phyloP scores from a whole-genome alignment of 768 basidiomycete species.

The Lepiota venenata region DNA sequence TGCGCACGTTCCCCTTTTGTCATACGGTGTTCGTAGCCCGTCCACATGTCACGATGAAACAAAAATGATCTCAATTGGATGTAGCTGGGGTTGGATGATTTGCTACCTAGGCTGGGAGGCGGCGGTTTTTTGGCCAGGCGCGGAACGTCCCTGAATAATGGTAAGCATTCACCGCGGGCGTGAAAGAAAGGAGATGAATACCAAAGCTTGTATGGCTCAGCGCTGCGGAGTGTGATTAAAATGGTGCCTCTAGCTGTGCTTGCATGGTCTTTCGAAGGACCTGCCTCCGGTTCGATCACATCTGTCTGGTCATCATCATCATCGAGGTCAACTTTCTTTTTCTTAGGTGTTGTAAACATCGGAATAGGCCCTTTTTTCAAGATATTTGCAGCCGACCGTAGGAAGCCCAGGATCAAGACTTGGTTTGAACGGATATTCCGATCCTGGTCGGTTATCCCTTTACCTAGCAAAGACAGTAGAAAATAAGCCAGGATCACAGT shows the following conservation, averaged over 20 bases:
- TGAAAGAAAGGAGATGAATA: slow-evolving; percentile 25
- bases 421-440: slow-evolving; percentile 93
- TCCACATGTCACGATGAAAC: slow-evolving; percentile 70
- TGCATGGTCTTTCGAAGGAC: slow-evolving; percentile 13
- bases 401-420: slow-evolving; percentile 73
- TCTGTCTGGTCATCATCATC: slow-evolving; percentile 27
- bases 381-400: slow-evolving; percentile 65
- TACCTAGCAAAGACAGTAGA: slow-evolving; percentile 42
- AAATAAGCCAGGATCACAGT: not conserved
- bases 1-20: slow-evolving; percentile 81
- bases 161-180: slow-evolving; percentile 2
- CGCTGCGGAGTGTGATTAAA: slow-evolving; percentile 84
- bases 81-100: slow-evolving; percentile 63
- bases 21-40: slow-evolving; percentile 91
- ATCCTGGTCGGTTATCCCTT: slow-evolving; percentile 90
- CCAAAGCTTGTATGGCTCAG: slow-evolving; percentile 87
- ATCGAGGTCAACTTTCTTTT: slow-evolving; percentile 48
- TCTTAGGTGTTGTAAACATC: slow-evolving; percentile 32
- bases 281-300: slow-evolving; percentile 15
- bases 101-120: slow-evolving; percentile 39
- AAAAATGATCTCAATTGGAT: slow-evolving; percentile 73
- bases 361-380: slow-evolving; percentile 59
- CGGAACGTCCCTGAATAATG: slow-evolving; percentile 62
- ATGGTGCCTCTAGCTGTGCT: slow-evolving; percentile 59
- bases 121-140: slow-evolving; percentile 75